Evolutionary conservation across 225 moss, liverwort and hornwort species (phyloP).

Genomic region (Ulota crispa): DNA sequence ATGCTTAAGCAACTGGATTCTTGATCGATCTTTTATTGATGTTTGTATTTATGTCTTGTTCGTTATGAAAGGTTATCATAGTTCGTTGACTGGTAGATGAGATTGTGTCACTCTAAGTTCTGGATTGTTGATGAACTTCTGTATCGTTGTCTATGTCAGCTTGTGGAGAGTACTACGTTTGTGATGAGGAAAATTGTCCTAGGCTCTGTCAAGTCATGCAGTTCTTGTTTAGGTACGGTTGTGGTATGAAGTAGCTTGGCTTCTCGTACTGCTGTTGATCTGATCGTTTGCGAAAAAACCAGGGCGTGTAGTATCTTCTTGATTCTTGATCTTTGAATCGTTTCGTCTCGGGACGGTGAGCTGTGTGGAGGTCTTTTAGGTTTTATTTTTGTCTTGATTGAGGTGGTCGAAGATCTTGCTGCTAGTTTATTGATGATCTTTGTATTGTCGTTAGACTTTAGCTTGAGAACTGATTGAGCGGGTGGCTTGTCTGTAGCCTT

Average conservation of each 20-base stretch:
- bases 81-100: background rate
- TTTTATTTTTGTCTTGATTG: background rate
- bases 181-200: background rate
- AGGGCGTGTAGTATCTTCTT: background rate
- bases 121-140: background rate
- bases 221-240: background rate
- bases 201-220: background rate
- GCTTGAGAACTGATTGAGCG: conserved; percentile 2
- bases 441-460: background rate
- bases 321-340: conserved; percentile 1
- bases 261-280: background rate
- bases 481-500: background rate
- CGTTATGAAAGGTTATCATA: background rate
- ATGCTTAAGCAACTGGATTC: too few relatives aligned
- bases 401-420: background rate
- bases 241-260: background rate
- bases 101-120: background rate
- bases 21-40: background rate
- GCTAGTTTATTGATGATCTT: background rate
- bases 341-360: background rate
- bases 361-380: background rate
- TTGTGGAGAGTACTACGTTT: background rate
- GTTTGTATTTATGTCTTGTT: background rate
- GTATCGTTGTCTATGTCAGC: background rate
- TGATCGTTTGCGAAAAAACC: background rate